phyloP scores from a whole-genome alignment of 1,284 basidiomycete species.

The Psilocybe mexicana region DNA sequence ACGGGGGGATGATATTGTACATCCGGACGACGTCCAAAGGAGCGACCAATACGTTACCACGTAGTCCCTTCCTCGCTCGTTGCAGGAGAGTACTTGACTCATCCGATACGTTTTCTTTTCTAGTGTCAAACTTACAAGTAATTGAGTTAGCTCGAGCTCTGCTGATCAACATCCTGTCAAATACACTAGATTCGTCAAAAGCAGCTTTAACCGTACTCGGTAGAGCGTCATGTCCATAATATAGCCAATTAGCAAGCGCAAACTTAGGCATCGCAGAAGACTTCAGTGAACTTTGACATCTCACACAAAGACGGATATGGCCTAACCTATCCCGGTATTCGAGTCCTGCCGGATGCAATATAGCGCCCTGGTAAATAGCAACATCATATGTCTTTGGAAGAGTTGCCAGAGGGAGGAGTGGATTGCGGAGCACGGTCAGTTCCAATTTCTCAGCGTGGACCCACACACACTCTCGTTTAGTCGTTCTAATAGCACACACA shows the following conservation, averaged over 20 bases:
- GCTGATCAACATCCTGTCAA: slow-evolving; percentile 3
- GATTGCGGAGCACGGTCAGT: too few relatives aligned
- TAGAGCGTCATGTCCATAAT: slow-evolving; percentile 1
- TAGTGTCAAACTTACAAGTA: slow-evolving; percentile 5
- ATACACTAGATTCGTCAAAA: not conserved
- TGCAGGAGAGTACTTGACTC: not conserved
- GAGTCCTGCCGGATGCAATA: too few relatives aligned
- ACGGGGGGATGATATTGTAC: slow-evolving; percentile 8
- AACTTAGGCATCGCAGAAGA: slow-evolving; percentile 2
- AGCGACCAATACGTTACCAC: slow-evolving; percentile 14
- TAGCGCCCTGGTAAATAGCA: too few relatives aligned
- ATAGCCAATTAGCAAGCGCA: not conserved
- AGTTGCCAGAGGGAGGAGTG: too few relatives aligned
- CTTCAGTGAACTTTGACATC: not conserved
- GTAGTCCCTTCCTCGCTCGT: slow-evolving; percentile 5
- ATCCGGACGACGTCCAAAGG: slow-evolving; percentile 9
- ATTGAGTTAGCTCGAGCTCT: slow-evolving; percentile 6
- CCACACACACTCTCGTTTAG: too few relatives aligned
- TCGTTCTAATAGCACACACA: too few relatives aligned
- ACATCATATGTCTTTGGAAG: too few relatives aligned
- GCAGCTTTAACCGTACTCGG: not conserved
- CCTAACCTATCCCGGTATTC: too few relatives aligned
- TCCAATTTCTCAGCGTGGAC: too few relatives aligned
- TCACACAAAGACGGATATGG: too few relatives aligned
- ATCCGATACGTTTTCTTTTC: not conserved